phyloP scores from a whole-genome alignment of 2,329 filamentous ascomycete genomes.

The Trichothecium roseum region DNA sequence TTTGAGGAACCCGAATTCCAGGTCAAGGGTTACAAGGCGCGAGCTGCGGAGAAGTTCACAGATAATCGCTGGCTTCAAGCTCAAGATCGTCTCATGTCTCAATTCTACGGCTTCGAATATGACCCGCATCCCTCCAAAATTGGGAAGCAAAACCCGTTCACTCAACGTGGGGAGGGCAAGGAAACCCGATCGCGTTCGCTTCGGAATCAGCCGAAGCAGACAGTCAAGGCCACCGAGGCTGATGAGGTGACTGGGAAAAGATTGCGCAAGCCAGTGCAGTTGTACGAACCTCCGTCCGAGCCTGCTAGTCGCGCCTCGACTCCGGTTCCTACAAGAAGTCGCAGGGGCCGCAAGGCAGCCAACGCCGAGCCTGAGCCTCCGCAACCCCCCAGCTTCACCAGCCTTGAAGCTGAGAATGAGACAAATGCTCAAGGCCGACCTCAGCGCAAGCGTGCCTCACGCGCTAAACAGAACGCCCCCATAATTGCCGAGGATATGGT shows the following conservation, averaged over 20 bases:
- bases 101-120: constrained; percentile 51
- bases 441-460: constrained; percentile 18
- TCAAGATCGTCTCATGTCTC: constrained; percentile 49
- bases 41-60: constrained; percentile 27
- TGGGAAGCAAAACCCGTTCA: constrained; percentile 47
- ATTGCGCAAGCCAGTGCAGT: constrained; percentile 38
- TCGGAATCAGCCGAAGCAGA: constrained; percentile 46
- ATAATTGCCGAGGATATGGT: constrained; percentile 13
- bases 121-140: constrained; percentile 47
- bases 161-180: constrained; percentile 35
- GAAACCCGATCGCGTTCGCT: constrained; percentile 42
- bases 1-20: constrained; percentile 42
- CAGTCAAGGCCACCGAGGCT: constrained; percentile 47
- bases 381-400: constrained; percentile 21
- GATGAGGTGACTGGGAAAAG: constrained; percentile 41
- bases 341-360: constrained; percentile 20
- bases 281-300: constrained; percentile 40
- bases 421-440: constrained; percentile 7
- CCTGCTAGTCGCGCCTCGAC: constrained; percentile 41
- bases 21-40: constrained; percentile 41
- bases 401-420: constrained; percentile 20
- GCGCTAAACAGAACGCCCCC: constrained; percentile 13
- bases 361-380: constrained; percentile 16
- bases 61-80: constrained; percentile 36
- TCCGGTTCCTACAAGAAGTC: constrained; percentile 25